These are phyloP conservation scores for Saccharomycopsis fermentans DNA, from an alignment of 805 yeast species.

Conservation along the genomic window DNA sequence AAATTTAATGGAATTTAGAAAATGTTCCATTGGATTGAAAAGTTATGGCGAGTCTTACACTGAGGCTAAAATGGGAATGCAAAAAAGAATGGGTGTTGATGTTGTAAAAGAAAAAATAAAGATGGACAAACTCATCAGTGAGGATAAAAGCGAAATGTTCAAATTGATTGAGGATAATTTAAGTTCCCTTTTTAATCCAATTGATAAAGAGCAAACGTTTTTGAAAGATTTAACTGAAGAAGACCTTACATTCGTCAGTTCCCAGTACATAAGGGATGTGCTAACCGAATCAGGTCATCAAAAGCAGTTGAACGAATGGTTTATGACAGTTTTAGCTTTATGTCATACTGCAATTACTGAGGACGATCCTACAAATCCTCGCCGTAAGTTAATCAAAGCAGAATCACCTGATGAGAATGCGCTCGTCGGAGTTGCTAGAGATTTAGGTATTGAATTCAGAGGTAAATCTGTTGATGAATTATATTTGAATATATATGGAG, in stretches of 20 bases:
- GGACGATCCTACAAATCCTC: constrained; percentile 26
- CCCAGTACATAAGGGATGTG: constrained; percentile 47
- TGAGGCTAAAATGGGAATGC: constrained; percentile 65
- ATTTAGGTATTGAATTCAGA: constrained; percentile 54
- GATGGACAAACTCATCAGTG: constrained; percentile 10
- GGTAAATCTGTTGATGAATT: constrained; percentile 43
- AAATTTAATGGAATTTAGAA: constrained; percentile 73
- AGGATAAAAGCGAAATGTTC: constrained; percentile 8
- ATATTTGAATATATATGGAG: constrained; percentile 36
- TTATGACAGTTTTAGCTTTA: constrained; percentile 56
- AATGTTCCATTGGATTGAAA: constrained; percentile 59
- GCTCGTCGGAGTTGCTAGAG: constrained; percentile 65
- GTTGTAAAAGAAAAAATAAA: constrained; percentile 35
- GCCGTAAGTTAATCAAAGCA: constrained; percentile 48
- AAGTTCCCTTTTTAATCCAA: constrained; percentile 4
- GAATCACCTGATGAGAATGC: constrained; percentile 84
- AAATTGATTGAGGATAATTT: constrained; percentile 5
- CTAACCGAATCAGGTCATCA: constrained; percentile 30
- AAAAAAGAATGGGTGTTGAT: constrained; percentile 55
- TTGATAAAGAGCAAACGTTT: constrained; percentile 18
- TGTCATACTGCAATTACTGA: constrained; percentile 74
- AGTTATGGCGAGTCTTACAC: constrained; percentile 70
- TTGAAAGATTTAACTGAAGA: constrained; percentile 40
- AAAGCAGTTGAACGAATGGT: constrained; percentile 40
- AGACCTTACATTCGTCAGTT: constrained; percentile 52